Evolutionary conservation across 345 rosid genomes (phyloP), one percentile per base, ranked within the genome.

Genomic region (Anacardium occidentale): DNA sequence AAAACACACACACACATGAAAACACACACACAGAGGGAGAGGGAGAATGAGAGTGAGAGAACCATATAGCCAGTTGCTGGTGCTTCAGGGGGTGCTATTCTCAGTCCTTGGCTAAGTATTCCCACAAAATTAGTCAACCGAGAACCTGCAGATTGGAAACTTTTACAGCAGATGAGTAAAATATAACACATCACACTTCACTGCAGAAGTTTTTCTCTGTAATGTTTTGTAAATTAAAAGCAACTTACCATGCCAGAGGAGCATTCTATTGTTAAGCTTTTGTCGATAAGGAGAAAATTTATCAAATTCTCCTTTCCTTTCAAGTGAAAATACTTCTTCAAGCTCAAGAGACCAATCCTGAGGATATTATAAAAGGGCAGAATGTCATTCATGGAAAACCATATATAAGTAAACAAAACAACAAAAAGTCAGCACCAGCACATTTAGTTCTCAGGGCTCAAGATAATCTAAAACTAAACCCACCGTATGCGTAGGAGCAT

Each of bases 51-150:
- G 68, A 70, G 81, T 75, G 74, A 76, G 79, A 80, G 80, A 74
- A 95, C 98, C 97, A 95, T 95, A 85, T 95, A 95, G 66, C 99
- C 97, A 70, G 98, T 95, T 53, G 97, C 90, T 37, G 99, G 99
- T 78, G 97, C 98, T 89, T 95, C 99, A 9, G 97, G 96, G 74
- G 98, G 99, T 58, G 97, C 99, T 78, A 95, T 92, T 84, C 99
- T 86, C 65, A 91, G 88, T 32, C 98, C 99, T 86, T 92, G 97
- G 84, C 87, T 91, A 72, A 95, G 90, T 80, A 95, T 95, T 69
- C 99, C 99, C 26, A 95, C 94, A 82, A 89, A 91, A 81, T 92
- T 91, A 18, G 98, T 88, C 75, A 95, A 84, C 74, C 97, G 88
- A 76, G 99, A 95, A 78, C 97, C 98, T 95, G 86, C 20, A 79